A percentile compares a stretch with the other conserved stretches of the same genome.
These are phyloP conservation scores for Pichia nakasei DNA, from an alignment of 805 yeast genomes.

Conservation along the genomic window DNA sequence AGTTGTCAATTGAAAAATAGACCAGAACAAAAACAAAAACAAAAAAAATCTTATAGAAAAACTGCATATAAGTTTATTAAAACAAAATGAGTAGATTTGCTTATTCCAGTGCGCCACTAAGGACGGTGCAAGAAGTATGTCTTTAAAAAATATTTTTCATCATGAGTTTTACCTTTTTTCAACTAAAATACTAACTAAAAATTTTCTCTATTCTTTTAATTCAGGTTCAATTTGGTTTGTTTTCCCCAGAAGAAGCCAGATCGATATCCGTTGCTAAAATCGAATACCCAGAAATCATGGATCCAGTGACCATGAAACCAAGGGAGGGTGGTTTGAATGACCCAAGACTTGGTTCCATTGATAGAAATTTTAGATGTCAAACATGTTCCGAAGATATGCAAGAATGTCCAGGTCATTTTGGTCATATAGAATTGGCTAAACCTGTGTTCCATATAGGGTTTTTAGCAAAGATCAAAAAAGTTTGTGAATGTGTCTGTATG, in stretches of 20 bases:
- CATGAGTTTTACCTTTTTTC: neutral
- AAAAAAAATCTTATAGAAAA: constrained; percentile 2
- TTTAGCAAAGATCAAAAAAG: constrained; percentile 86
- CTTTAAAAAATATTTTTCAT: neutral
- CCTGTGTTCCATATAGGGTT: constrained; percentile 98
- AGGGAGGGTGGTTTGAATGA: constrained; percentile 96
- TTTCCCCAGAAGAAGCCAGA: constrained; percentile 95
- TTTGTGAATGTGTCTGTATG: constrained; percentile 95
- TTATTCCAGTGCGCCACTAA: constrained; percentile 96
- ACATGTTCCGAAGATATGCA: constrained; percentile 99
- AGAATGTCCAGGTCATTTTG: constrained; percentile 99
- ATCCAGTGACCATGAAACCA: constrained; percentile 89
- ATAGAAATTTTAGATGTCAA: constrained; percentile 95
- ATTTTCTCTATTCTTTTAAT: neutral
- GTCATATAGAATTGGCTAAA: constrained; percentile 95
- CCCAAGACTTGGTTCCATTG: constrained; percentile 95
- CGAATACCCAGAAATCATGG: constrained; percentile 99
- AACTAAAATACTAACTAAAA: constrained; percentile 6
- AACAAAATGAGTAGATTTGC: constrained; percentile 48
- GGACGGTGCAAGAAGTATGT: constrained; percentile 90
- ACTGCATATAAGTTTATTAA: neutral
- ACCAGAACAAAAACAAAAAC: neutral
- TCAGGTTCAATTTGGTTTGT: constrained; percentile 88
- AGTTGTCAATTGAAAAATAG: neutral
- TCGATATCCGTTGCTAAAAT: constrained; percentile 97